phyloP scores from a whole-genome alignment of 2,329 filamentous ascomycete species.

The Nannizziopsis arthrosporioides region DNA sequence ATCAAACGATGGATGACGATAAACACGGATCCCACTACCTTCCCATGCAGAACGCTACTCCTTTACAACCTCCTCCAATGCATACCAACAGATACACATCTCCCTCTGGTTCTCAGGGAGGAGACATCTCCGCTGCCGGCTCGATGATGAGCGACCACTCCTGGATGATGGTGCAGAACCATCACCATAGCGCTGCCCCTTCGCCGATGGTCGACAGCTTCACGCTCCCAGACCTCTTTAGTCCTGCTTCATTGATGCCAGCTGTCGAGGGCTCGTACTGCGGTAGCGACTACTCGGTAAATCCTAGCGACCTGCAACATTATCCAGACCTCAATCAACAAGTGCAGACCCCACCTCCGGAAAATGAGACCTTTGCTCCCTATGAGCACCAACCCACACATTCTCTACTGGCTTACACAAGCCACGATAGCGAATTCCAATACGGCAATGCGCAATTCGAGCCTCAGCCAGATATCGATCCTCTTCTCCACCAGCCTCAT shows the following conservation, averaged over 20 bases:
- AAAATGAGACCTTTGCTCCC: background rate
- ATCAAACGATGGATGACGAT: constrained; percentile 5
- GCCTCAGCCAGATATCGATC: constrained; percentile 2
- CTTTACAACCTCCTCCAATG: background rate
- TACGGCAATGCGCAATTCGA: background rate
- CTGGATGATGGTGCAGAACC: constrained; percentile 11
- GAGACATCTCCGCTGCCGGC: constrained; percentile 13
- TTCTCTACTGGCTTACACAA: background rate
- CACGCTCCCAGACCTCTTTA: constrained; percentile 7
- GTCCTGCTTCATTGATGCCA: constrained; percentile 1
- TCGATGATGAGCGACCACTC: constrained; percentile 14
- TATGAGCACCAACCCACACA: background rate
- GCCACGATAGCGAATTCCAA: background rate
- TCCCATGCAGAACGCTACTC: constrained; percentile 3
- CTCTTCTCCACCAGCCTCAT: background rate
- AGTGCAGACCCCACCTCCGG: constrained; percentile 7
- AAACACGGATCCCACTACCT: constrained; percentile 9
- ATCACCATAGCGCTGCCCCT: constrained; percentile 7
- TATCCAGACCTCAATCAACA: constrained; percentile 19
- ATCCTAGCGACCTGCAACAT: constrained; percentile 17
- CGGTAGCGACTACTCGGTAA: constrained; percentile 16
- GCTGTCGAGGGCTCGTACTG: constrained; percentile 12
- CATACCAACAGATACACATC: constrained; percentile 13
- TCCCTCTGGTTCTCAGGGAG: constrained; percentile 14
- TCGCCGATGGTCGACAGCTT: constrained; percentile 12